Conservation (phyloP, 75 land plant species). For the Sequoiadendron giganteum region DNA sequence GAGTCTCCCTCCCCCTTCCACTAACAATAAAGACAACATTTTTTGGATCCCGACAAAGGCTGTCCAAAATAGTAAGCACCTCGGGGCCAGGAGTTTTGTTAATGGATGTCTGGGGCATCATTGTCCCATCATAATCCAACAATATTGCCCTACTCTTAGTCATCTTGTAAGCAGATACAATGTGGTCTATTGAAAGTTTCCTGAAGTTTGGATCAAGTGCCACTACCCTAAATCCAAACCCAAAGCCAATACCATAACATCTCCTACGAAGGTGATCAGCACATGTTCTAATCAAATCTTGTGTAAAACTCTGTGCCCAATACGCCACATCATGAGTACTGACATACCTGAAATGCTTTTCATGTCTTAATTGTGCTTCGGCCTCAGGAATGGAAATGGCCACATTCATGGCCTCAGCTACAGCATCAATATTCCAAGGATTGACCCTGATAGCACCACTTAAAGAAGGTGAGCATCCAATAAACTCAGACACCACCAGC, state of each 20-base stretch:
- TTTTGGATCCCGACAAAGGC: slow-evolving; percentile 48
- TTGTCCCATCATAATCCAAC: slow-evolving; percentile 73
- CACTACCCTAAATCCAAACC: slow-evolving; percentile 65
- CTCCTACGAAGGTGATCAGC: slow-evolving; percentile 59
- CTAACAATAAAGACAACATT: slow-evolving; percentile 74
- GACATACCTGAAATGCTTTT: slow-evolving; percentile 73
- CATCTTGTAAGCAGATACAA: slow-evolving; percentile 69
- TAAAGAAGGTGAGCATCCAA: slow-evolving; percentile 76
- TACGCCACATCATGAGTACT: slow-evolving; percentile 75
- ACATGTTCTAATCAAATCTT: slow-evolving; percentile 63
- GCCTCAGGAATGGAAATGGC: slow-evolving; percentile 50
- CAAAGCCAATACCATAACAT: slow-evolving; percentile 81
- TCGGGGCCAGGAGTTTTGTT: slow-evolving; percentile 44
- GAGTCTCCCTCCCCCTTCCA: slow-evolving; percentile 47
- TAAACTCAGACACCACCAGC: slow-evolving; percentile 73
- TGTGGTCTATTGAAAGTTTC: slow-evolving; percentile 66
- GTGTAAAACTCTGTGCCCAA: slow-evolving; percentile 74
- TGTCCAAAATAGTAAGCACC: slow-evolving; percentile 47
- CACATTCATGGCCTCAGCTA: slow-evolving; percentile 70
- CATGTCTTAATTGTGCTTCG: slow-evolving; percentile 64
- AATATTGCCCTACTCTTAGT: slow-evolving; percentile 63
- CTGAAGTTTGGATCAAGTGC: slow-evolving; percentile 71
- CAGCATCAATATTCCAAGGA: slow-evolving; percentile 78
- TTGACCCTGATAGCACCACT: slow-evolving; percentile 81
- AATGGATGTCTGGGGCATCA: slow-evolving; percentile 54